These are phyloP conservation scores for Tulasnella sp. DNA, from an alignment of 768 basidiomycete species.

Conservation along the genomic window DNA sequence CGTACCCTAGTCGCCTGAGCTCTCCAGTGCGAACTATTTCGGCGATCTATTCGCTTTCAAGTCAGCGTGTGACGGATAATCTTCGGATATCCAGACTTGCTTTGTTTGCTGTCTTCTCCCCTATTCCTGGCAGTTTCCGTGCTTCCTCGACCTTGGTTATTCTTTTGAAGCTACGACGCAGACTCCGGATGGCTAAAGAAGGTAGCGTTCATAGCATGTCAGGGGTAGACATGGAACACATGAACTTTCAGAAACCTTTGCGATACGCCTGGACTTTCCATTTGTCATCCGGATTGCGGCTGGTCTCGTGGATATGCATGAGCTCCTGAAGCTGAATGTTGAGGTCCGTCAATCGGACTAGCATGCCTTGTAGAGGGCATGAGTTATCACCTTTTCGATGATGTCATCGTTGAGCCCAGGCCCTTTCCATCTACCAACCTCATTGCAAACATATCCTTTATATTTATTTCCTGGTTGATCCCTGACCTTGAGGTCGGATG, in stretches of 20 bases:
- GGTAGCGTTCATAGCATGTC: constrained; percentile 24
- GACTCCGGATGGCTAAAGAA: constrained; percentile 38
- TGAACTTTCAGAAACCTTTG: constrained; percentile 39
- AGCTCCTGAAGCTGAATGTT: constrained; percentile 49
- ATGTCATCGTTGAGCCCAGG: constrained; percentile 53
- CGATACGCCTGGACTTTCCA: constrained; percentile 56
- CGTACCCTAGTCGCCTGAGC: constrained; percentile 54
- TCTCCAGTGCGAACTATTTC: constrained; percentile 67
- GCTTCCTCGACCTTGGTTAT: constrained; percentile 52
- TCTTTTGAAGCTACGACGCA: constrained; percentile 43
- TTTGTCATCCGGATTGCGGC: constrained; percentile 44
- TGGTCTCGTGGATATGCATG: constrained; percentile 49
- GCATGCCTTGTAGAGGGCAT: too few relatives aligned
- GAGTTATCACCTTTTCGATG: constrained; percentile 46
- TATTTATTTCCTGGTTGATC: not conserved
- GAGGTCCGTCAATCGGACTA: too few relatives aligned
- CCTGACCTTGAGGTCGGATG: not conserved
- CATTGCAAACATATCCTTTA: constrained; percentile 10
- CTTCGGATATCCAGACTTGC: constrained; percentile 26
- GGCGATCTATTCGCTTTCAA: constrained; percentile 43
- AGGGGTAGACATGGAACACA: too few relatives aligned
- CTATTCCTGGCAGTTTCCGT: constrained; percentile 45
- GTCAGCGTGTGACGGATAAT: not conserved
- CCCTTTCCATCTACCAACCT: not conserved
- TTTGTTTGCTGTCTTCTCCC: constrained; percentile 65